Base-by-base conservation (phyloP, 257 asterid species). In the Przewalskia tangutica region DNA sequence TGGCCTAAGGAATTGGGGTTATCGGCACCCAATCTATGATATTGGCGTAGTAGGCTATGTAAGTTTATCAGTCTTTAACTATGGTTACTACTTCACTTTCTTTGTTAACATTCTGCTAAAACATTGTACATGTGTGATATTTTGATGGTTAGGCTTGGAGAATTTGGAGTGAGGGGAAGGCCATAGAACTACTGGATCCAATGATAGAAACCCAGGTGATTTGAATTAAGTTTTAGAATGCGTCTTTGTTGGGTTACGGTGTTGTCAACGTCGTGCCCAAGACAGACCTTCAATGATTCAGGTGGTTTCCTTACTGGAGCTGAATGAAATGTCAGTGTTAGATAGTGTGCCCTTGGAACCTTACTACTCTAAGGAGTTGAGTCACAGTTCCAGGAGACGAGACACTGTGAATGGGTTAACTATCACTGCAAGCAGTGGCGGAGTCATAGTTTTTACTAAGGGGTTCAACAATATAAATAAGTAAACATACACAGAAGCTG, bases 41-140 rank as follows among this genome's bases (percentile, higher is more conserved):
- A 68, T 68, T 58, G 87, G 88, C 65, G 91, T 89, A 48, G 77
- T 85, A 7, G 89, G 87, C 42, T 85, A 89, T 70, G 93, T 89
- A 77, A 86, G 93, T 81, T 17, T 7, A 32, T 55, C 23, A 17
- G 6, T 38, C 40, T n/a, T 2, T 32, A 18, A 48, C 56, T 51
- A 38, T 68, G 20, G 9, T 27, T 36, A 34, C 7, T 18, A 71
- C 59, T 71, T 82, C 71, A 40, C 58, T 82, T 20, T 73, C 2
- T 32, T 79, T 32, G 64, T 65, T 34, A 56, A 27, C 20, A 12
- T 82, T 79, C 9, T 54, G 64, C 82, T 62, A 53, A 80, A 18
- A 48, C 6, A 13, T 20, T 65, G 53, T 18, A 78, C 17, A 14
- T 42, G 53, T 17, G 36, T 23, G n/a, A 48, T 50, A 46, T 54